Evolutionary conservation across 805 yeast species (phyloP).

Genomic region (Jamesozyma piceae): DNA sequence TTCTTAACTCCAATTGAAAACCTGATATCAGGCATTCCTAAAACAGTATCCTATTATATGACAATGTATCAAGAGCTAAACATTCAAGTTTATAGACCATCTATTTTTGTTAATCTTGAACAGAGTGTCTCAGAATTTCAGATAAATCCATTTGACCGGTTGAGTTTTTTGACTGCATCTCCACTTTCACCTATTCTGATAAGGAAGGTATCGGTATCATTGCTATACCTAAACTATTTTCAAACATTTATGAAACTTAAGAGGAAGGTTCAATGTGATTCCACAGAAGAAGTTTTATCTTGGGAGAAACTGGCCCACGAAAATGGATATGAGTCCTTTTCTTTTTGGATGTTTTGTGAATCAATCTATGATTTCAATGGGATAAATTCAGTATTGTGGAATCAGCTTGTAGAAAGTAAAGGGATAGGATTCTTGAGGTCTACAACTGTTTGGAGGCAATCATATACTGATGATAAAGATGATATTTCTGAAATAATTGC

Average conservation of each 20-base stretch:
- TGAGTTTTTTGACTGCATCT: constrained; percentile 53
- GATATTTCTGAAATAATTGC: constrained; percentile 6
- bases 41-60: constrained; percentile 4
- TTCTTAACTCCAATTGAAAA: constrained; percentile 16
- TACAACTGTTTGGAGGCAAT: constrained; percentile 21
- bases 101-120: constrained; percentile 14
- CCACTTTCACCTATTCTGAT: constrained; percentile 86
- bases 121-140: constrained; percentile 17
- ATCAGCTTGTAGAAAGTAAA: constrained; percentile 9
- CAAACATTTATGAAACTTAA: constrained; percentile 12
- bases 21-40: constrained; percentile 7
- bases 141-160: constrained; percentile 22
- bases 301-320: constrained; percentile 15
- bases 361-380: constrained; percentile 10
- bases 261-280: constrained; percentile 7
- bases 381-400: constrained; percentile 11
- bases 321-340: constrained; percentile 8
- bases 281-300: constrained; percentile 9
- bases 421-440: constrained; percentile 13
- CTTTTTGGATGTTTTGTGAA: constrained; percentile 11
- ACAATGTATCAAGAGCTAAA: neutral
- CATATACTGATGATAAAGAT: neutral
- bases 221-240: constrained; percentile 15
- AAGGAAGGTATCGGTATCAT: constrained; percentile 41
- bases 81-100: constrained; percentile 13